Evolutionary conservation across 805 yeast genomes (phyloP).

Genomic region (Ogataea wickerhamii): DNA sequence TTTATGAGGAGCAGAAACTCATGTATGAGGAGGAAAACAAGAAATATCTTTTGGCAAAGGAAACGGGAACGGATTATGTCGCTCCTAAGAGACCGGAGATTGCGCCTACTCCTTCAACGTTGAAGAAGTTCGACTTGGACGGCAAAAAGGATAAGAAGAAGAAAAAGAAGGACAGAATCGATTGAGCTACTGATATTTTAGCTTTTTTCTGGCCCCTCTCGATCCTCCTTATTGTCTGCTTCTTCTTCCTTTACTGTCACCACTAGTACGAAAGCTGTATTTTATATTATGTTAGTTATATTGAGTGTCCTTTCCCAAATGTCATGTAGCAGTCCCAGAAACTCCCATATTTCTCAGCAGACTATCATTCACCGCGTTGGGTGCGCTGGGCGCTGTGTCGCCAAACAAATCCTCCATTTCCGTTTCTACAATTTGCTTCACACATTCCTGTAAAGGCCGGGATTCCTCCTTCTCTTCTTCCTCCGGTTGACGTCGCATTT

Average conservation of each 20-base stretch:
- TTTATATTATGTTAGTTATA: no score
- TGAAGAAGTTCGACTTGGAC: constrained; percentile 31
- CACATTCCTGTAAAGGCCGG: constrained; percentile 1
- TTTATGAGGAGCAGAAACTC: constrained; percentile 45
- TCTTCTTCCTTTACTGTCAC: constrained; percentile 1
- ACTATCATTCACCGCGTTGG: background rate
- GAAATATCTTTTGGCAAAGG: constrained; percentile 29
- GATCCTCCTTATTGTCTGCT: background rate
- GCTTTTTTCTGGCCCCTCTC: background rate
- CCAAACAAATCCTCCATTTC: constrained; percentile 2
- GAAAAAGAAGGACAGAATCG: constrained; percentile 41
- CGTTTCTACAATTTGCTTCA: constrained; percentile 1
- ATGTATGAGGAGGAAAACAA: constrained; percentile 31
- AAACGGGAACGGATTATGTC: constrained; percentile 26
- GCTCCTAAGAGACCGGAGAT: constrained; percentile 27
- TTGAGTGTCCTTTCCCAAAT: no score
- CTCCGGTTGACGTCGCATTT: background rate
- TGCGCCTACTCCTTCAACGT: constrained; percentile 19
- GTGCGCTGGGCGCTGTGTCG: background rate
- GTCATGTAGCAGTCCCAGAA: background rate
- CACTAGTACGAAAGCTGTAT: constrained; percentile 2
- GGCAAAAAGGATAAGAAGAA: constrained; percentile 51
- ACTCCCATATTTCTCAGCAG: background rate
- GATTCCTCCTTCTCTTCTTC: background rate
- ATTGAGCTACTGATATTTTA: background rate